Conservation (phyloP, 345 rosid species). For the Eucalyptus cloeziana region DNA sequence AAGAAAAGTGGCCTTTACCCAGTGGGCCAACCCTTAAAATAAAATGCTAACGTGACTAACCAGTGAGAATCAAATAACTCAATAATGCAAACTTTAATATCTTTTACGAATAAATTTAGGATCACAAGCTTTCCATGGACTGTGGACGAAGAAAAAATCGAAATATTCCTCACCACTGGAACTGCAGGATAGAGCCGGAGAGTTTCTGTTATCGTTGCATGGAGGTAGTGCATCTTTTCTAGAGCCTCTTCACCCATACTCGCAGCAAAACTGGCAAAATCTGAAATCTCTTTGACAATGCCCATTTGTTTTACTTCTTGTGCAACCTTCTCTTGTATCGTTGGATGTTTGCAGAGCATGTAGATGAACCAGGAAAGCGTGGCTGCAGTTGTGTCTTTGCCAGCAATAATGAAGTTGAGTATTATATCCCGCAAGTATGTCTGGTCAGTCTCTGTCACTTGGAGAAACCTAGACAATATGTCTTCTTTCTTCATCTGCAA, state of each 20-base stretch:
- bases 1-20: neutral
- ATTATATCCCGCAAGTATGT: slow-evolving; percentile 39
- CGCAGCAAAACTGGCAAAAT: slow-evolving; percentile 11
- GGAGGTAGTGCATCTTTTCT: slow-evolving; percentile 44
- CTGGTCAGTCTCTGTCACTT: slow-evolving; percentile 16
- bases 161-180: slow-evolving; percentile 34
- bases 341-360: slow-evolving; percentile 37
- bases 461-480: slow-evolving; percentile 49
- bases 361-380: slow-evolving; percentile 48
- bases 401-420: slow-evolving; percentile 49
- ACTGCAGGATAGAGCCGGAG: slow-evolving; percentile 47
- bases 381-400: slow-evolving; percentile 57
- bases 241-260: slow-evolving; percentile 20
- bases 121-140: neutral
- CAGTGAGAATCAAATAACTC: neutral
- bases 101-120: neutral
- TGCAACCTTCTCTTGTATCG: slow-evolving; percentile 31
- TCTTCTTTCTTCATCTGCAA: slow-evolving; percentile 41
- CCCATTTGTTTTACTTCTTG: slow-evolving; percentile 19
- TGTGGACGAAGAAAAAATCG: neutral
- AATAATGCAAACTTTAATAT: neutral
- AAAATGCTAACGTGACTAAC: neutral
- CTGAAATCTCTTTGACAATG: neutral
- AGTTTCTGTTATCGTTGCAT: slow-evolving; percentile 51
- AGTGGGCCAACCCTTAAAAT: neutral